Percentiles rank a stretch among this genome's conserved stretches.
phyloP scores from a whole-genome alignment of 2,329 filamentous ascomycete genomes.

The Sclerotiophoma versabilis region DNA sequence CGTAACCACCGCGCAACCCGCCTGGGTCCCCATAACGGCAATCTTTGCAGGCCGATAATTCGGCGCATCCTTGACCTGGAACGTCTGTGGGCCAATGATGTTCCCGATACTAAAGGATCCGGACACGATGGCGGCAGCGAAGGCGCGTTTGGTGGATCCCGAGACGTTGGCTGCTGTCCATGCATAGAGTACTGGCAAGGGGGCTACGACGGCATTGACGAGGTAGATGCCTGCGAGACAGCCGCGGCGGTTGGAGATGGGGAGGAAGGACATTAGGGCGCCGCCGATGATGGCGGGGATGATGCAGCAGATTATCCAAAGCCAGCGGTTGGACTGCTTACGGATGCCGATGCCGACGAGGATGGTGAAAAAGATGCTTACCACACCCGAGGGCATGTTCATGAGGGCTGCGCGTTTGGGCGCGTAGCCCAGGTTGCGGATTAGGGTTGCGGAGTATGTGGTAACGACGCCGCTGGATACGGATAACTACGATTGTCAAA shows the following conservation, averaged over 20 bases:
- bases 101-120: constrained; percentile 47
- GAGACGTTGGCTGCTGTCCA: constrained; percentile 28
- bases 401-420: constrained; percentile 27
- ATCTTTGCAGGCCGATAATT: constrained; percentile 52
- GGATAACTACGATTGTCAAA: constrained; percentile 9
- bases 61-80: constrained; percentile 23
- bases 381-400: constrained; percentile 29
- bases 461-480: constrained; percentile 27
- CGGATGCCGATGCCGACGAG: constrained; percentile 22
- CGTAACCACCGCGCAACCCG: constrained; percentile 33
- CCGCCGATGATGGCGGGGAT: constrained; percentile 17
- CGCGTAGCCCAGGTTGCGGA: constrained; percentile 26
- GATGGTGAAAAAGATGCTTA: constrained; percentile 25
- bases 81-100: constrained; percentile 43
- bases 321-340: constrained; percentile 19
- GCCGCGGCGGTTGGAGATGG: constrained; percentile 18
- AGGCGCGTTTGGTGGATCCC: constrained; percentile 49
- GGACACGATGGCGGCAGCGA: constrained; percentile 41
- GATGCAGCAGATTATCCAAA: constrained; percentile 11
- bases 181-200: constrained; percentile 23
- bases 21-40: constrained; percentile 45
- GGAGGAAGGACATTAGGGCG: constrained; percentile 29
- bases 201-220: constrained; percentile 26
- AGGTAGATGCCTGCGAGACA: constrained; percentile 31
- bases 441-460: constrained; percentile 31